Evolutionary conservation across 108 stramenopile genomes (phyloP), one percentile per base, ranked within the genome.

Genomic region (Seminavis robusta): DNA sequence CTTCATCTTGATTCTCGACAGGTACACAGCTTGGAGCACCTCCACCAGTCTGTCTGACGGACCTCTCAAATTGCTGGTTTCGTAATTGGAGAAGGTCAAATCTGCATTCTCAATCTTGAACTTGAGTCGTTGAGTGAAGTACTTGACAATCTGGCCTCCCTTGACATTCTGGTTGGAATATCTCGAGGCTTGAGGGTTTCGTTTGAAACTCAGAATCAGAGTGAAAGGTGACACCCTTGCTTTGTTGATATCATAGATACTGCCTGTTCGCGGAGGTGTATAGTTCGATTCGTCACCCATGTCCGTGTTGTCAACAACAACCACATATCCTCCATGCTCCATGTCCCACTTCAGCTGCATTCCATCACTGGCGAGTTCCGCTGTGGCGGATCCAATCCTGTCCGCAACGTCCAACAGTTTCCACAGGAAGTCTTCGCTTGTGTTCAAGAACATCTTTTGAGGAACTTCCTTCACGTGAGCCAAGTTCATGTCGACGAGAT

Each of bases 361-460:
- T 40, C 70, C 80, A 37, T 77, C 73, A 20, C 84, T 78, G 29
- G 80, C 65, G 31, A 90, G 48, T 40, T 82, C 92, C 20, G 78
- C 76, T 28, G 80, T 86, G 7, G 86, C 89, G 29, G 59, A 47
- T 47, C 81, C 50, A 24, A 83, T 90, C 34, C 83, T 59, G 49
- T 85, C 63, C 23, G 75, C 61, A 0, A 94, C 65, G 53, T 94
- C 92, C 8, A 94, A 34, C 8, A 94, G 19, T 45, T 81, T 78
- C 92, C 92, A 94, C 4, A 88, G 73, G 50, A 90, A 94, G 11
- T 77, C 83, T 60, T 94, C 92, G 20, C 76, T 77, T 34, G 92
- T 94, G n/a, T 76, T 73, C 0, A 94, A 41, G 33, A 64, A 42
- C 16, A 94, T 86, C 61, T 58, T 71, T 41, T 84, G 69, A 9